A percentile compares a stretch with the other conserved stretches of the same genome.
Evolutionary conservation across 306 rosid genomes (phyloP).

Genomic region (Fagus crenata): DNA sequence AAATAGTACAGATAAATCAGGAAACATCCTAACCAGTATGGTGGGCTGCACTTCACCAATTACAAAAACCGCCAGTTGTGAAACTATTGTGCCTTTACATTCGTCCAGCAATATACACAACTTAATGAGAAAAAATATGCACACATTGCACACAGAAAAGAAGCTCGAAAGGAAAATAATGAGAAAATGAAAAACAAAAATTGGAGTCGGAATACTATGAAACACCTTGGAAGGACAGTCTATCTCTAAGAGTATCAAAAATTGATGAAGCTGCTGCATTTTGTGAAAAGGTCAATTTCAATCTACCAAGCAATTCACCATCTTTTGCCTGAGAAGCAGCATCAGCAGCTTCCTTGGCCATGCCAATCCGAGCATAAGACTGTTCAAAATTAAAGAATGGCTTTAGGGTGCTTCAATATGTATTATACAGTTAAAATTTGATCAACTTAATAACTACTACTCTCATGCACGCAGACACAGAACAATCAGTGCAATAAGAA

Average conservation of each 20-base stretch:
- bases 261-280: conserved; percentile 77
- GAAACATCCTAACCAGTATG: neutral
- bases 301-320: conserved; percentile 89
- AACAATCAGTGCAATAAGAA: neutral
- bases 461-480: neutral
- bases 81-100: conserved; percentile 7
- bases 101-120: conserved; percentile 32
- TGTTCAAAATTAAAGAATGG: conserved; percentile 33
- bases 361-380: conserved; percentile 93
- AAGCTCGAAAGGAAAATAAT: neutral
- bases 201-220: conserved; percentile 34
- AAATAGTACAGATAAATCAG: neutral
- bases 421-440: neutral
- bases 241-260: conserved; percentile 87
- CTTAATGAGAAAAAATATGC: conserved; percentile 35
- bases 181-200: neutral
- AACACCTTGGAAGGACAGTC: conserved; percentile 74
- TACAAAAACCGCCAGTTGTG: neutral
- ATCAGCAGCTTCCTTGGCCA: conserved; percentile 98
- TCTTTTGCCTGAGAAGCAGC: conserved; percentile 97
- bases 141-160: conserved; percentile 17
- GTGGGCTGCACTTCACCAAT: neutral
- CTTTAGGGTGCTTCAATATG: conserved; percentile 12
- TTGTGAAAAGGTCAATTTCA: conserved; percentile 77
- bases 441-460: neutral